Evolutionary conservation across 345 rosid species (phyloP), one percentile per base, ranked within the genome.

Genomic region (Salix dunnii): DNA sequence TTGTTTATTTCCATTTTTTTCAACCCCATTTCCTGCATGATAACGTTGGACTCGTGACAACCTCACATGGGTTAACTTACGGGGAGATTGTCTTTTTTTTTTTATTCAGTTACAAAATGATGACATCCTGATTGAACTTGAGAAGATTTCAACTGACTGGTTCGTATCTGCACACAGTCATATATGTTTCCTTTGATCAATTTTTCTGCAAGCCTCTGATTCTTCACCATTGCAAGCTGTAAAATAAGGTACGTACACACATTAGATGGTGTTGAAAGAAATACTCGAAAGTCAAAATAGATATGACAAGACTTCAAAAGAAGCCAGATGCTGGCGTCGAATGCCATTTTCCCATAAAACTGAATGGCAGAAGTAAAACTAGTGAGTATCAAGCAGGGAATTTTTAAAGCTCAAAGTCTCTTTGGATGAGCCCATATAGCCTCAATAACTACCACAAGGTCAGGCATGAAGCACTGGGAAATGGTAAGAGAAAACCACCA

Each of bases 211-310:
- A 96, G 80, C 81, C 99, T 91, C 76, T 96, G 99, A 76, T 96
- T 96, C 91, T 96, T 93, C 85, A 96, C 98, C 99, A 96, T 96
- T 67, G 99, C 99, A 64, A 96, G 91, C 99, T 93, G 92, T 81
- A 85, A 83, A 68, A 17, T 74, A 70, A 23, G 48, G 12, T 31
- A 17, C 46, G 2, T 16, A 23, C 55, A 42, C 17, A 67, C 64
- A 30, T 67, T 42, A 77, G 25, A 66, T 71, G 3, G 12, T 33
- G 43, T 53, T 43, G 1, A 14, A 21, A 25, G 35, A 73, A 28
- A 61, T 42, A 11, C 61, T 63, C 30, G 14, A 3, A 58, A 58
- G 28, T 58, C 6, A 3, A 23, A n/a, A 58, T 23, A 9, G 11
- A n/a, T 16, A 58, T 11, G 63, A 55, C 61, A 55, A 1, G 63